phyloP scores from a whole-genome alignment of 129 eudicot species.

The Erigeron canadensis region DNA sequence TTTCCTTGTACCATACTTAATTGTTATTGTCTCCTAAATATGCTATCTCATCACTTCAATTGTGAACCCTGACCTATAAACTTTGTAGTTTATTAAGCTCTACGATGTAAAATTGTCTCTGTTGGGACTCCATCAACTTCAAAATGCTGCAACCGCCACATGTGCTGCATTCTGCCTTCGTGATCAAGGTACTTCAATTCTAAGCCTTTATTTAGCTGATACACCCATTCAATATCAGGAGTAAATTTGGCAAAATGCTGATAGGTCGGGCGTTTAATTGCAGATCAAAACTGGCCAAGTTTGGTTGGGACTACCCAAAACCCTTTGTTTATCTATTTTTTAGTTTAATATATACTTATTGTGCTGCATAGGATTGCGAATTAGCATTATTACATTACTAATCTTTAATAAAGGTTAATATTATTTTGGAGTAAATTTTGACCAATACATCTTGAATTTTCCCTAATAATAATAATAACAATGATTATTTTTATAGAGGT shows the following conservation, averaged over 20 bases:
- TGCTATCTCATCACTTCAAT: background rate
- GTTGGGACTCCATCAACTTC: constrained; percentile 94
- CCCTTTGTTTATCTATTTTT: background rate
- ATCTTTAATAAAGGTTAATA: background rate
- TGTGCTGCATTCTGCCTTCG: constrained; percentile 97
- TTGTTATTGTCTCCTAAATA: constrained; percentile 7
- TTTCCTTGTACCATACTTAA: constrained; percentile 12
- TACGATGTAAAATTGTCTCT: constrained; percentile 59
- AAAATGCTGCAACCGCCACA: constrained; percentile 86
- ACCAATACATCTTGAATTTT: too few species aligned
- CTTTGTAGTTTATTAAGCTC: constrained; percentile 64
- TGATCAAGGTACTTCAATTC: constrained; percentile 56
- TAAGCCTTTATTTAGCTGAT: constrained; percentile 1
- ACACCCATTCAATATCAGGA: background rate
- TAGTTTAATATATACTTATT: background rate
- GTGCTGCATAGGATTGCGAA: background rate
- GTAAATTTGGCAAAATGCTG: background rate
- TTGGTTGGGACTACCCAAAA: background rate
- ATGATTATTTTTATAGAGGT: too few species aligned
- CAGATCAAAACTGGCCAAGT: background rate
- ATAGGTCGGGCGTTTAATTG: background rate
- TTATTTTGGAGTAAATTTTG: too few species aligned
- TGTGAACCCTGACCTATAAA: constrained; percentile 18
- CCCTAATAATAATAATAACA: too few species aligned
- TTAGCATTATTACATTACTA: background rate